Percentiles rank a stretch among this genome's conserved stretches.
These are phyloP conservation scores for Diaporthe aspalathi DNA, from an alignment of 2,329 filamentous ascomycete species.

Conservation along the genomic window DNA sequence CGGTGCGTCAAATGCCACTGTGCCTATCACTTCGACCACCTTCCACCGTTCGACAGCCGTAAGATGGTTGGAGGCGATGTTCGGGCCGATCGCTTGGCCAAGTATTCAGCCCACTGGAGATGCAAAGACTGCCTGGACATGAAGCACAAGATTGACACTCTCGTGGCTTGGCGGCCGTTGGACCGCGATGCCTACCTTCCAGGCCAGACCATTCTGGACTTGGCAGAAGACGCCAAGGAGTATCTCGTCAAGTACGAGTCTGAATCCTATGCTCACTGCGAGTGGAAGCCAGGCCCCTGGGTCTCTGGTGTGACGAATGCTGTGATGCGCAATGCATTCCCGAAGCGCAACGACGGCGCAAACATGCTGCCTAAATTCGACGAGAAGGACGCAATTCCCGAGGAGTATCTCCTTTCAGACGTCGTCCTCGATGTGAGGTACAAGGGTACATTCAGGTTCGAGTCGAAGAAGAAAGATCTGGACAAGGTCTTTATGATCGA, in stretches of 20 bases:
- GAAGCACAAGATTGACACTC: slow-evolving; percentile 74
- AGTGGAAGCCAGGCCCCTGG: slow-evolving; percentile 93
- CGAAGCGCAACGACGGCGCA: slow-evolving; percentile 72
- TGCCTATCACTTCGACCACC: slow-evolving; percentile 85
- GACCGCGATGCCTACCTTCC: slow-evolving; percentile 66
- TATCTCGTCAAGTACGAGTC: slow-evolving; percentile 92
- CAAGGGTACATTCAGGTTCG: slow-evolving; percentile 54
- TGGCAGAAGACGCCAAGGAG: slow-evolving; percentile 84
- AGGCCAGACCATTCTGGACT: slow-evolving; percentile 63
- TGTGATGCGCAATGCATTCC: slow-evolving; percentile 79
- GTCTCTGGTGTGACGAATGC: slow-evolving; percentile 76
- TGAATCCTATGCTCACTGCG: slow-evolving; percentile 82
- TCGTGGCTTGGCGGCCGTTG: slow-evolving; percentile 89
- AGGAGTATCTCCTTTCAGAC: slow-evolving; percentile 86
- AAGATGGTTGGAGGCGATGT: slow-evolving; percentile 57
- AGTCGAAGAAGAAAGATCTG: slow-evolving; percentile 76
- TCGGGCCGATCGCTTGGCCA: slow-evolving; percentile 72
- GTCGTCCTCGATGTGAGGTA: slow-evolving; percentile 88
- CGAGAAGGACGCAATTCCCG: slow-evolving; percentile 83
- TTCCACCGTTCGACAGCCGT: slow-evolving; percentile 64
- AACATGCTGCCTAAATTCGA: slow-evolving; percentile 75
- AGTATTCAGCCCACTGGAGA: slow-evolving; percentile 81
- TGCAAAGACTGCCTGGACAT: slow-evolving; percentile 81
- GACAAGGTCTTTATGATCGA: slow-evolving; percentile 78
- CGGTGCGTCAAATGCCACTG: slow-evolving; percentile 82